Percentiles rank a stretch among this genome's conserved stretches.
Conservation (phyloP, 331 rosid genomes). For the Acacia pycnantha region DNA sequence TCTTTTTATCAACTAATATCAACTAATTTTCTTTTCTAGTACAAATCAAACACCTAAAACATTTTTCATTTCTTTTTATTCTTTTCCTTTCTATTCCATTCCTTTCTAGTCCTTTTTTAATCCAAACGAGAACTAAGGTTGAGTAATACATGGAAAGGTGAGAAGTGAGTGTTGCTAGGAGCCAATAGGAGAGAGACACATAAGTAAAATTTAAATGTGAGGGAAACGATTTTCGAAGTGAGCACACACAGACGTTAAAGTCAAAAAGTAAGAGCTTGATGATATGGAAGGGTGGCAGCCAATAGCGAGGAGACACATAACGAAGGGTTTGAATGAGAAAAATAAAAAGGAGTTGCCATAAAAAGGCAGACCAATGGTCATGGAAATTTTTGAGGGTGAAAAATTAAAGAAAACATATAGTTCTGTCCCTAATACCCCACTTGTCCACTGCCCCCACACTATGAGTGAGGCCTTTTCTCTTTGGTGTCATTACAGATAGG, state of each 20-base stretch:
- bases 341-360: slow-evolving; percentile 32
- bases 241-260: no score
- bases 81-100: no score
- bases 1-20: no score
- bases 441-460: slow-evolving; percentile 6
- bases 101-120: no score
- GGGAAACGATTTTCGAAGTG: no score
- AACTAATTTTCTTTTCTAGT: no score
- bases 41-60: no score
- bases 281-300: neutral
- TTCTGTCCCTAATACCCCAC: slow-evolving; percentile 47
- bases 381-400: slow-evolving; percentile 11
- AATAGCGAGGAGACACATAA: slow-evolving; percentile 28
- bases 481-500: neutral
- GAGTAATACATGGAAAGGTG: neutral
- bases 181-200: neutral
- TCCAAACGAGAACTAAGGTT: no score
- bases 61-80: no score
- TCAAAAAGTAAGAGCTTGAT: neutral
- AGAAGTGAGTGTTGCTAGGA: neutral
- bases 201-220: neutral
- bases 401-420: slow-evolving; percentile 38
- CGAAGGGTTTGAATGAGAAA: neutral
- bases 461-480: neutral
- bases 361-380: slow-evolving; percentile 32